These are phyloP conservation scores for Plasmodium cynomolgi DNA, from an alignment of 169 alveolate species.

Conservation along the genomic window DNA sequence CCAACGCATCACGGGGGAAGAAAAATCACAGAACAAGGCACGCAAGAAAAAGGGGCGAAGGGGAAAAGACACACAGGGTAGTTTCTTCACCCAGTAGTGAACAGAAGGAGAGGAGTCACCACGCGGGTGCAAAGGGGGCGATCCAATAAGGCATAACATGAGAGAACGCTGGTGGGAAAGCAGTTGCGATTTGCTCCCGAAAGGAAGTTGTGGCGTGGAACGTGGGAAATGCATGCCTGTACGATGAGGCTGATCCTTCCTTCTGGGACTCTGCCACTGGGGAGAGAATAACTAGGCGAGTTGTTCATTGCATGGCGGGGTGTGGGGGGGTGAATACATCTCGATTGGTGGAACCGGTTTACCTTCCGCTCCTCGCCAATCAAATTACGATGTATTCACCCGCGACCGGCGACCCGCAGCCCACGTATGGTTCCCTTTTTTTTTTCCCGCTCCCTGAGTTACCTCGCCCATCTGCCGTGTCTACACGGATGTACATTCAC, in stretches of 20 bases:
- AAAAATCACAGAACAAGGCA: not conserved
- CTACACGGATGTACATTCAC: not conserved
- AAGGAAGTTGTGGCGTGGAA: not conserved
- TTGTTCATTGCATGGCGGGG: no score
- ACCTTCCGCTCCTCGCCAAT: no score
- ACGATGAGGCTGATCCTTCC: not conserved
- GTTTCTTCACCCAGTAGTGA: not conserved
- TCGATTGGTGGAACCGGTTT: no score
- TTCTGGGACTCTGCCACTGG: not conserved
- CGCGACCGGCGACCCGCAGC: not conserved
- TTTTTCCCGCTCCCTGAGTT: not conserved
- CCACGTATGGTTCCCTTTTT: not conserved
- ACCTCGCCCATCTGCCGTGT: not conserved
- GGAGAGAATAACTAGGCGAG: not conserved
- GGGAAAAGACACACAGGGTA: not conserved
- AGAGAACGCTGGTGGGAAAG: not conserved
- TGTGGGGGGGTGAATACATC: no score
- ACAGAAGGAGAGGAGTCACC: not conserved
- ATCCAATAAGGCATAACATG: no score
- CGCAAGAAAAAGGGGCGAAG: not conserved
- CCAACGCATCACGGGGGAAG: not conserved
- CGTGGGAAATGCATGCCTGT: not conserved
- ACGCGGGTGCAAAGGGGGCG: no score
- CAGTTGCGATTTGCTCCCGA: not conserved
- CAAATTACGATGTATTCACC: no score